Base-by-base conservation (phyloP, 2,329 filamentous ascomycete genomes). In the Diaporthe eres region DNA sequence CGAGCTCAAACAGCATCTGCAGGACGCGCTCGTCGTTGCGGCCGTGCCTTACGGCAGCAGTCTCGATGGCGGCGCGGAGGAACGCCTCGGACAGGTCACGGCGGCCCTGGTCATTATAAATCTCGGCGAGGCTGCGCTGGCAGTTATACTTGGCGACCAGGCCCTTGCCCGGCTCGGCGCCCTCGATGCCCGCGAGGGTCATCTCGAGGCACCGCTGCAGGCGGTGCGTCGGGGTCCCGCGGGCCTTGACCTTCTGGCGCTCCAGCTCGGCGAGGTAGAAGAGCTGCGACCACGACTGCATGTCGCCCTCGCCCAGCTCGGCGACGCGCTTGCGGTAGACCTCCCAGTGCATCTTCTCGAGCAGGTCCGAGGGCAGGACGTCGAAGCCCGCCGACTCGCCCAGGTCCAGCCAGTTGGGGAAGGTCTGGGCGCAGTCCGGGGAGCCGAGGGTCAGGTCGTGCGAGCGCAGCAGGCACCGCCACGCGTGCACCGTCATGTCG, bases 351-450 rank as follows among this genome's bases (percentile, higher is more conserved):
- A 67, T 57, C 12, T 47, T 37, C 74, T 75, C 74, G 22, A 77
- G 57, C 17, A 58, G 42, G 8, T 53, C 70, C 9, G 72, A 42
- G 3, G 76, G 76, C 2, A 77, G 34, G 7, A 57, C 67, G 39
- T 75, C 74, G 47, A 77, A 77, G 0, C 76, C 76, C 1, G 71
- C 76, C 4, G 74, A 67, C 13, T 77, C 63, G 49, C 76, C 76
- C 31, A 77, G 71, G 63, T 77, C 76, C 5, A 77, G 74, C 76
- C 76, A 77, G 28, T 55, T 75, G 49, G 76, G 37, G 17, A 71
- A 44, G 15, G 76, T 77, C 61, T 51, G 57, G 13, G 51, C 57
- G 42, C 70, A 37, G 12, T 44, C 74, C 0, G 74, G 57, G 2
- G 65, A 51, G 2, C 67, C 75, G 2, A 75, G 63, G 1, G 72